Evolutionary conservation across 805 yeast genomes (phyloP), one percentile per base, ranked within the genome.

Genomic region (Teunomyces aglyptinius): DNA sequence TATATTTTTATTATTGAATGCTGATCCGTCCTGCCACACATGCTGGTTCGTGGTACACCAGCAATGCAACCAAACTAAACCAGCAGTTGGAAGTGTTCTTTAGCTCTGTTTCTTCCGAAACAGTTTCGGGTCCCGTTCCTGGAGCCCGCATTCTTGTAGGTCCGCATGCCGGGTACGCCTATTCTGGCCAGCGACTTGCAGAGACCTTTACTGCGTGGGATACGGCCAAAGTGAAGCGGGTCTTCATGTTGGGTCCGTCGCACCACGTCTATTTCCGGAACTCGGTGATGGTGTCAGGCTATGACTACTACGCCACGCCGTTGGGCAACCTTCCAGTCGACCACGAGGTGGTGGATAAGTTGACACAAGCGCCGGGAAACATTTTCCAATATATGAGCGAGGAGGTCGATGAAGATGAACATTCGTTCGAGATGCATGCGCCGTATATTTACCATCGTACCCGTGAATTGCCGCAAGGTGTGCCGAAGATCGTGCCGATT

Each of bases 351-450:
- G 67, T 71, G 18, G 45, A 61, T 1, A 54, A 67, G 13, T 59
- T 85, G 33, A 47, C 73, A 2, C 43, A 48, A 12, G 46, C 56
- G 20, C 20, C 64, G n/a, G 58, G 72, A 3, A 64, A 65, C 1
- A 52, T 75, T 5, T 83, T 87, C 51, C 68, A 71, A 48, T 64
- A 61, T 45, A 86, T 90, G 95, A 63, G 73, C 22, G 51, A 63
- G 1, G 76, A 71, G 0, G 74, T 75, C 11, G 99, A 94, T 62
- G 81, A 83, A 49, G 86, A 85, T 13, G 99, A 94, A 62, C 99
- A 94, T 63, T 85, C 94, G 43, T 80, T 94, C 57, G 99, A 94
- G 59, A 88, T 94, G 96, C 98, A 94, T 64, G 77, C 85, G 60
- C 96, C 98, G 0, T 83, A 80, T 49, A 67, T 88, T 6, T 75